phyloP scores from a whole-genome alignment of 2,329 filamentous ascomycete species.

The Neonectria neomacrospora region DNA sequence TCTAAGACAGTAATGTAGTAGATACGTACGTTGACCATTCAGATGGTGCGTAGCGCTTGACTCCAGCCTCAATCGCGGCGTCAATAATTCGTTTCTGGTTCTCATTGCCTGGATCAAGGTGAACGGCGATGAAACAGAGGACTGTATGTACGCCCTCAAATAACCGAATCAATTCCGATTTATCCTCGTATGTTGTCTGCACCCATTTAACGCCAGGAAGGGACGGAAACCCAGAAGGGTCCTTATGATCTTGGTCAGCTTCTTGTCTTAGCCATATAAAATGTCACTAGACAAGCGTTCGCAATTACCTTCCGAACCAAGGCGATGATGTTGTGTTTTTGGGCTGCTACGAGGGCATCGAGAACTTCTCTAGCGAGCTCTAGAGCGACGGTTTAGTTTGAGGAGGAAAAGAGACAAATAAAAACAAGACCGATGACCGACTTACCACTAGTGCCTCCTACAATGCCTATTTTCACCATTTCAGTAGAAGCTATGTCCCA shows the following conservation, averaged over 20 bases:
- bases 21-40: constrained; percentile 60
- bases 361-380: constrained; percentile 37
- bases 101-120: constrained; percentile 48
- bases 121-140: constrained; percentile 58
- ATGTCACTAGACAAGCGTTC: neutral
- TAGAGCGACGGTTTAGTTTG: neutral
- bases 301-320: constrained; percentile 26
- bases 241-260: neutral
- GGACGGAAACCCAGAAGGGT: constrained; percentile 11
- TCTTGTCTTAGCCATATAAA: neutral
- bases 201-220: constrained; percentile 51
- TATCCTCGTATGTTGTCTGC: constrained; percentile 57
- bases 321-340: constrained; percentile 34
- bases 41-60: constrained; percentile 69
- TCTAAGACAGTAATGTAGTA: neutral
- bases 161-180: constrained; percentile 47
- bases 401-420: neutral
- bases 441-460: constrained; percentile 26
- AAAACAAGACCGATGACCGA: neutral
- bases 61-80: constrained; percentile 67
- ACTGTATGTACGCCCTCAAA: constrained; percentile 61
- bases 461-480: constrained; percentile 36
- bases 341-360: constrained; percentile 27
- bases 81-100: constrained; percentile 68
- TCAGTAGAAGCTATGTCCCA: too few relatives aligned